Evolutionary conservation across 1,284 basidiomycete species (phyloP).

Genomic region (Ganoderma sinense): DNA sequence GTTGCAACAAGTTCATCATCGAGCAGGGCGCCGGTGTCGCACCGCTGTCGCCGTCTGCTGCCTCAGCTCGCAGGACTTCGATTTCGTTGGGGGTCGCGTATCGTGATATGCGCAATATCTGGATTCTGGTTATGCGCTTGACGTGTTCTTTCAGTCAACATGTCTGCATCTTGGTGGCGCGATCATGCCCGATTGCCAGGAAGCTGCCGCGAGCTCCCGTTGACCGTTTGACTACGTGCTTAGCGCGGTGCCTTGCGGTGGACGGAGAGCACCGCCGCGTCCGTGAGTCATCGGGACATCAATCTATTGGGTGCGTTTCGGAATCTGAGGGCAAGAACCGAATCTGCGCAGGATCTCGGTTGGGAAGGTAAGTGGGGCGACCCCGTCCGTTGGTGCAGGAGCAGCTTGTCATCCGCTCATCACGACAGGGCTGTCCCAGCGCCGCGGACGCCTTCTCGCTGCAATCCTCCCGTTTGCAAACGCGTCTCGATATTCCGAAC

Average conservation of each 20-base stretch:
- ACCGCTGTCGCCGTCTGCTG: background rate
- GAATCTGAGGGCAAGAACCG: background rate
- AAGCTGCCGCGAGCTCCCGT: background rate
- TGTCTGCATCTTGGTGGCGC: background rate
- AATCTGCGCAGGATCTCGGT: constrained; percentile 13
- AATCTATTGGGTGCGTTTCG: constrained; percentile 29
- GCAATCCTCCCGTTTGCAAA: constrained; percentile 12
- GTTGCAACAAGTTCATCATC: constrained; percentile 13
- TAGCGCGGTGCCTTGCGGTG: background rate
- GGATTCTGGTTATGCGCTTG: background rate
- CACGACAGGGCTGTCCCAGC: constrained; percentile 28
- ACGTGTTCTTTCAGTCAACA: background rate
- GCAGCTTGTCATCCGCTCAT: constrained; percentile 10
- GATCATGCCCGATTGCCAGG: background rate
- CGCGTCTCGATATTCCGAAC: background rate
- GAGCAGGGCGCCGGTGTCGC: background rate
- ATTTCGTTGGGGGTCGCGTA: background rate
- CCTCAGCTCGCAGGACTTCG: background rate
- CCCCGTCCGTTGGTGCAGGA: constrained; percentile 1
- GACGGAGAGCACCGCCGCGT: constrained; percentile 21
- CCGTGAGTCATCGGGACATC: constrained; percentile 25
- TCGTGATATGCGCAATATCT: background rate
- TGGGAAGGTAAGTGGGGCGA: constrained; percentile 4
- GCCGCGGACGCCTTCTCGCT: constrained; percentile 12
- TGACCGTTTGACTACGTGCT: background rate